Percentiles rank a stretch among this genome's conserved stretches.
These are phyloP conservation scores for Cryptosporidium meleagridis DNA, from an alignment of 169 alveolate species.

Conservation along the genomic window DNA sequence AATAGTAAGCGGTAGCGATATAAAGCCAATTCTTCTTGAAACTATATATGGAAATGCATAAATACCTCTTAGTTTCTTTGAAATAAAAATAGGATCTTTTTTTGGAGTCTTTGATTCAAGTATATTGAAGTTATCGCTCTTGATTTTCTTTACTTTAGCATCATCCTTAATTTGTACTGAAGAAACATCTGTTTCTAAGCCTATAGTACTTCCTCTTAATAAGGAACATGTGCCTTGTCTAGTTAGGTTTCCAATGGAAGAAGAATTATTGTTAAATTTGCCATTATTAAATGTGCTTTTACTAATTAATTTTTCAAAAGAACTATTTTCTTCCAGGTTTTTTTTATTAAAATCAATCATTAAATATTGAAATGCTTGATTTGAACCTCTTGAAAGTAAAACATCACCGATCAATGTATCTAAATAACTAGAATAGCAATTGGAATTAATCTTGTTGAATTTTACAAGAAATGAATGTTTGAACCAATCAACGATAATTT, in stretches of 20 bases:
- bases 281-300: not conserved
- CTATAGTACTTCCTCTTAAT: constrained; percentile 46
- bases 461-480: constrained; percentile 86
- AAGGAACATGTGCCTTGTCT: constrained; percentile 32
- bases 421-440: constrained; percentile 51
- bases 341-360: constrained; percentile 1
- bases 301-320: not conserved
- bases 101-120: not conserved
- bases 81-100: constrained; percentile 24
- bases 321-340: not conserved
- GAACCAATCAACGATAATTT: constrained; percentile 87
- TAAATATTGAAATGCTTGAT: constrained; percentile 38
- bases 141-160: constrained; percentile 6
- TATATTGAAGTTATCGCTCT: not conserved
- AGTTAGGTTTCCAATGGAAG: not conserved
- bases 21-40: constrained; percentile 69
- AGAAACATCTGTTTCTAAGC: constrained; percentile 64
- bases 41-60: constrained; percentile 71
- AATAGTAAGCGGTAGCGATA: constrained; percentile 56
- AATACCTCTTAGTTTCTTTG: constrained; percentile 44
- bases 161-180: constrained; percentile 39
- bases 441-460: constrained; percentile 83
- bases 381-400: constrained; percentile 66
- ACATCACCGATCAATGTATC: constrained; percentile 69
- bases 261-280: not conserved